phyloP scores from a whole-genome alignment of 371 early-diverging fungal species.

The Rhizopus delemar region DNA sequence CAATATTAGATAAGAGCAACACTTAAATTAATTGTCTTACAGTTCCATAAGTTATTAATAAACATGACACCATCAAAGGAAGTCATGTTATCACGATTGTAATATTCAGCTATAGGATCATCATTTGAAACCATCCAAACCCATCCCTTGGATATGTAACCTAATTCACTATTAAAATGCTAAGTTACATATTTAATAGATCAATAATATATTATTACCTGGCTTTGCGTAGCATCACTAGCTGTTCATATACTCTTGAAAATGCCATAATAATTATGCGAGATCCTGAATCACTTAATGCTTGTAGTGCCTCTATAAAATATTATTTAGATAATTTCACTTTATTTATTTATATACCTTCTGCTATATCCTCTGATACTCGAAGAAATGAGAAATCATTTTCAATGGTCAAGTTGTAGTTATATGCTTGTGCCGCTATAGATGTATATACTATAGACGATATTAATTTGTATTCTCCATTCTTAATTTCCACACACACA shows the following conservation, averaged over 20 bases:
- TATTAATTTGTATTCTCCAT: too few relatives aligned
- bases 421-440: constrained; percentile 11
- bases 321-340: too few relatives aligned
- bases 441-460: neutral
- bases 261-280: constrained; percentile 41
- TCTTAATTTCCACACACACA: too few relatives aligned
- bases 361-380: too few relatives aligned
- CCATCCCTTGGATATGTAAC: constrained; percentile 40
- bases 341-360: too few relatives aligned
- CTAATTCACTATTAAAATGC: constrained; percentile 28
- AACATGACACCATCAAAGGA: constrained; percentile 49
- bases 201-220: constrained; percentile 20
- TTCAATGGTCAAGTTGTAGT: constrained; percentile 17
- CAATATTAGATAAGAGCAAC: neutral
- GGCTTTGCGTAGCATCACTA: constrained; percentile 31
- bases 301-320: constrained; percentile 27
- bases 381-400: neutral
- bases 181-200: neutral
- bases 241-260: constrained; percentile 33
- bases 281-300: constrained; percentile 28
- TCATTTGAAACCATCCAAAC: constrained; percentile 47
- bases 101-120: constrained; percentile 17
- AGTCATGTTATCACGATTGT: constrained; percentile 23
- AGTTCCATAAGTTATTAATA: constrained; percentile 47
- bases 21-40: constrained; percentile 19